Percentiles rank a stretch among this genome's conserved stretches.
Conservation (phyloP, 495 filamentous ascomycete genomes). For the Trichoderma erinaceum region DNA sequence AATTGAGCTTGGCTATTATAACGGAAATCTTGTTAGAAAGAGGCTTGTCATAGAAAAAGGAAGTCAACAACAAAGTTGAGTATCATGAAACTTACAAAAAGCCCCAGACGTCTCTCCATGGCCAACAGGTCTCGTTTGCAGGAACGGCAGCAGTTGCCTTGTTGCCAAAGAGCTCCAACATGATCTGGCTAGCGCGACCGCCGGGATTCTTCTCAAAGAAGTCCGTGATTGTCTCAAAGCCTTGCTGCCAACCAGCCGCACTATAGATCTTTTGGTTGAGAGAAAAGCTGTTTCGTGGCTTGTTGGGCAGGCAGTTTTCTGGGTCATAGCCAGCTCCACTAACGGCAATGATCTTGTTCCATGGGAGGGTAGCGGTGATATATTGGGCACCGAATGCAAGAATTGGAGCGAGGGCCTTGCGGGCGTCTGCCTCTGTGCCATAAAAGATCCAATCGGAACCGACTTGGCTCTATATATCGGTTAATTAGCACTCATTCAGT, state of each 20-base stretch:
- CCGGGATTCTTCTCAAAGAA: slow-evolving; percentile 20
- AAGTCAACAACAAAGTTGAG: neutral
- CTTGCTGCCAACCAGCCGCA: neutral
- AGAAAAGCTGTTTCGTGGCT: slow-evolving; percentile 19
- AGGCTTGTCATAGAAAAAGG: neutral
- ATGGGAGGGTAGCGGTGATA: neutral
- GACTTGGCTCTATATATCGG: slow-evolving; percentile 19
- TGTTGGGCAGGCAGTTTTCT: neutral
- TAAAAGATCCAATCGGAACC: slow-evolving; percentile 22
- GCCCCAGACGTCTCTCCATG: slow-evolving; percentile 28
- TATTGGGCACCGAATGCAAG: slow-evolving; percentile 20
- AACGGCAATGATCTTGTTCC: slow-evolving; percentile 12
- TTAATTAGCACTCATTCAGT: slow-evolving; percentile 13
- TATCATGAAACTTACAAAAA: slow-evolving; percentile 24
- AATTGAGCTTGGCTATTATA: neutral
- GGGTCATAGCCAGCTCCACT: neutral
- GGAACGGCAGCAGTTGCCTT: slow-evolving; percentile 26
- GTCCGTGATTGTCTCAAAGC: slow-evolving; percentile 23
- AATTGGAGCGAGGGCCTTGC: slow-evolving; percentile 21
- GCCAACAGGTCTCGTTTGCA: slow-evolving; percentile 28
- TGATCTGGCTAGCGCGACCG: slow-evolving; percentile 16
- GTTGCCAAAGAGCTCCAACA: slow-evolving; percentile 28
- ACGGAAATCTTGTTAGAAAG: neutral
- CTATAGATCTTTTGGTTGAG: neutral
- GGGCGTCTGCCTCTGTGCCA: slow-evolving; percentile 22